Base-by-base conservation (phyloP, 2,329 filamentous ascomycete species). In the Fusarium sp. region DNA sequence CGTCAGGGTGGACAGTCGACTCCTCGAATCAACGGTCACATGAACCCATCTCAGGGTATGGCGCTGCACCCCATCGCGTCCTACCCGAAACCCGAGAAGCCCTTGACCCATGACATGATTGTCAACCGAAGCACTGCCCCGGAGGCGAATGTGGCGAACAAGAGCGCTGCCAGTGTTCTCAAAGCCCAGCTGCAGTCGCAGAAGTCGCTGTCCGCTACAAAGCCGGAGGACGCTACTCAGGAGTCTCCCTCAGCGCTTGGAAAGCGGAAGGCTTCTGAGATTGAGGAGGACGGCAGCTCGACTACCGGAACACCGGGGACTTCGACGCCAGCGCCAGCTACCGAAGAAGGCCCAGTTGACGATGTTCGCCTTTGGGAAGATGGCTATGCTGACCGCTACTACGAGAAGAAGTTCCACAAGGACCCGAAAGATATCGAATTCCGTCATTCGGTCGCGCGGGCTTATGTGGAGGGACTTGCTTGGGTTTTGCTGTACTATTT, bases 401-500 rank as follows among this genome's bases (percentile, higher is more conserved):
- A 99, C 81, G 93, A 98, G 81, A 95, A 98, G 82, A 99, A 99
- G 82, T 99, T 99, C 80, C 88, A 94, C 59, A 94, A 94, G 56
- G 92, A 94, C 68, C 92, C 94, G 3, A 90, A 92, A 63, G 94
- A 99, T 81, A 87, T 93, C 58, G 93, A 92, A 61, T 98, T 98
- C 83, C 93, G 96, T 64, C 93, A 95, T 82, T 90, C 95, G 80
- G 97, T 99, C 66, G 97, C 93, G 39, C 90, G 91, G 64, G 91
- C 94, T n/a, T 99, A 99, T 82, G 95, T 96, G 14, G 95, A 98
- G 85, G 97, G 97, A 39, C 89, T 99, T 11, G 93, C 93, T 24
- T 99, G 97, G 97, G 97, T 99, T 43, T 86, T 99, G 60, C 88
- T 95, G 39, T 99, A 99, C 84, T 99, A 99, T 82, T 98, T 98